Percentiles rank a stretch among this genome's conserved stretches.
Conservation (phyloP, 2,329 filamentous ascomycete species). For the Fonsecaea pedrosoi region DNA sequence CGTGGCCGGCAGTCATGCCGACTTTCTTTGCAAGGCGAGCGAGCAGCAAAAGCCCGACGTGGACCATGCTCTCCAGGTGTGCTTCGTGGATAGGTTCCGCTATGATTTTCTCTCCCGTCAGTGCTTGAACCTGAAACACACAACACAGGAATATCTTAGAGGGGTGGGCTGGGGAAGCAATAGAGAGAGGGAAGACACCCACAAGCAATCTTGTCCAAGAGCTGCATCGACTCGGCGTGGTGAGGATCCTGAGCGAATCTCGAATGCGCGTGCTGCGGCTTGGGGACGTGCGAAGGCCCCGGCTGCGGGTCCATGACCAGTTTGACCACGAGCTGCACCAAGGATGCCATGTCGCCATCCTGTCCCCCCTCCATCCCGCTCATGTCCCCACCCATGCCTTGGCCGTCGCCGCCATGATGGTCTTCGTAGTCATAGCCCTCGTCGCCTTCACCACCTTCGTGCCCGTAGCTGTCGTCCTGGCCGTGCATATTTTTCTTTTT, state of each 20-base stretch:
- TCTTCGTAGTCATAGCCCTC: not conserved
- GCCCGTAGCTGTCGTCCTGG: not conserved
- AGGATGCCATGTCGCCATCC: not conserved
- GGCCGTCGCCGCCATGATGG: not conserved
- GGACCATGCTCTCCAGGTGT: not conserved
- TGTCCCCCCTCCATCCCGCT: not conserved
- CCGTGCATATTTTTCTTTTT: not conserved
- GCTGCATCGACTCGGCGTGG: not conserved
- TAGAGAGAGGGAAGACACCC: not conserved
- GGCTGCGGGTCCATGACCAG: not conserved
- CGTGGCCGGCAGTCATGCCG: not conserved
- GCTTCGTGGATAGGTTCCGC: not conserved
- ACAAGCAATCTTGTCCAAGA: constrained; percentile 1
- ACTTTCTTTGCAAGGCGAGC: not conserved
- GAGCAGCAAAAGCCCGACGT: not conserved
- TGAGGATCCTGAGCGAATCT: not conserved
- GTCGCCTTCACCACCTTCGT: not conserved
- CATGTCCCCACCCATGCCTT: not conserved
- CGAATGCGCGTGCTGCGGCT: not conserved
- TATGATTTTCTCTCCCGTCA: not conserved
- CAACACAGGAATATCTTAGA: not conserved
- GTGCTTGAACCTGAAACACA: too few relatives aligned
- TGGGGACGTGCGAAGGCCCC: not conserved
- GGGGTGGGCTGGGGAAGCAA: not conserved
- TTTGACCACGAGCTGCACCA: not conserved